Percentiles rank a stretch among this genome's conserved stretches.
phyloP scores from a whole-genome alignment of 176 grass and related monocot species.

The Panicum miliaceum region DNA sequence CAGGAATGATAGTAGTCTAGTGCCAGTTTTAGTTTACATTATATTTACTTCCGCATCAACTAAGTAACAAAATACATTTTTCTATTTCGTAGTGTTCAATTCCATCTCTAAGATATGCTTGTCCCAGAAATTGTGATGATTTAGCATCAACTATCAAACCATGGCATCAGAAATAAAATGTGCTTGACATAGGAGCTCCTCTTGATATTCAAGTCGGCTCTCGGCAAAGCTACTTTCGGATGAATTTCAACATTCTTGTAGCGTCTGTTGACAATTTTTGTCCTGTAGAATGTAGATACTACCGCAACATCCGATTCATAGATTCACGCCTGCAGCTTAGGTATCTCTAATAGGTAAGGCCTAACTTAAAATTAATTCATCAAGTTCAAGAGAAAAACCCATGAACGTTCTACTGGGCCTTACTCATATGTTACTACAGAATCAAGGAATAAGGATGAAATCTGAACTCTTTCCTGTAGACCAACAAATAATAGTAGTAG shows the following conservation, averaged over 20 bases:
- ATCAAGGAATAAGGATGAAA: not conserved
- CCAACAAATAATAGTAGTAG: not conserved
- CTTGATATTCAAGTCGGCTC: not conserved
- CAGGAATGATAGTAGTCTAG: not conserved
- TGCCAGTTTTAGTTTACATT: not conserved
- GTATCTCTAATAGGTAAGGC: not conserved
- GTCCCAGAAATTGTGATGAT: conserved; percentile 1
- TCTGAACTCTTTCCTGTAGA: not conserved
- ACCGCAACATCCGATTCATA: not conserved
- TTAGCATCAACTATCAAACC: not conserved
- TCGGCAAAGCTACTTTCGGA: not conserved
- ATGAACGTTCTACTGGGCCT: not conserved
- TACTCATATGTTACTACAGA: not conserved
- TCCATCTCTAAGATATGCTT: not conserved
- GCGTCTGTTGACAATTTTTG: not conserved
- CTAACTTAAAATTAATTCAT: not conserved
- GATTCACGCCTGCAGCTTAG: not conserved
- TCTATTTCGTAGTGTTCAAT: conserved; percentile 14
- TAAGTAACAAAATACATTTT: not conserved
- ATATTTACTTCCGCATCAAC: not conserved
- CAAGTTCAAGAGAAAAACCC: not conserved
- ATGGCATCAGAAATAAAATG: not conserved
- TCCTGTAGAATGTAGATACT: not conserved
- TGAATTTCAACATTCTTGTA: not conserved
- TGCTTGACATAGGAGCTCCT: not conserved